A percentile compares a stretch with the other conserved stretches of the same genome.
Conservation (phyloP, 2,329 filamentous ascomycete genomes). For the Thelonectria discophora region DNA sequence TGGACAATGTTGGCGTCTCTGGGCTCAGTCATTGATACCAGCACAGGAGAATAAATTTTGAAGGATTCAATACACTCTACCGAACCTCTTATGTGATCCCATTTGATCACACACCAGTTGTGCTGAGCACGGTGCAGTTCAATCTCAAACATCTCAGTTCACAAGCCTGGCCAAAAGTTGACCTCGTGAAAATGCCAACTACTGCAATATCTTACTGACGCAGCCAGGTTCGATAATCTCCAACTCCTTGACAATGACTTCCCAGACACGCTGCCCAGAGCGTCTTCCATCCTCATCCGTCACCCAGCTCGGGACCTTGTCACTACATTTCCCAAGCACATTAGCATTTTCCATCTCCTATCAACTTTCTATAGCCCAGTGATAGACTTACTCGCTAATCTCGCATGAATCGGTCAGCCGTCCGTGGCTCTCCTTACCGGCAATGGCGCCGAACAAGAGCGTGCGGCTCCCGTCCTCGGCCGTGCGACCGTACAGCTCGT, state of each 20-base stretch:
- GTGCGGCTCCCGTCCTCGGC: constrained; percentile 44
- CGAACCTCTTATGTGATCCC: too few species aligned
- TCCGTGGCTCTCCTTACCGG: constrained; percentile 42
- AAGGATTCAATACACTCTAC: too few species aligned
- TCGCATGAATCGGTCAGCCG: constrained; percentile 37
- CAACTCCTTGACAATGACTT: constrained; percentile 39
- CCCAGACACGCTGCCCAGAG: constrained; percentile 42
- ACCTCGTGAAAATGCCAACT: not conserved
- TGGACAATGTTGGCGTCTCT: too few species aligned
- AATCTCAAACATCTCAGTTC: too few species aligned
- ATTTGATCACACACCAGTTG: too few species aligned
- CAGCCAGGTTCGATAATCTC: constrained; percentile 43
- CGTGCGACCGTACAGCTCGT: constrained; percentile 27
- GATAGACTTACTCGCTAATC: constrained; percentile 41
- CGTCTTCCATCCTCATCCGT: constrained; percentile 29
- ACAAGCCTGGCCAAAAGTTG: too few species aligned
- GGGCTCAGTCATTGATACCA: too few species aligned
- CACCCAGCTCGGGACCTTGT: constrained; percentile 37
- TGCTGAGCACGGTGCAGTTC: too few species aligned
- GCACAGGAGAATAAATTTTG: too few species aligned
- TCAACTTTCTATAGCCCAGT: not conserved
- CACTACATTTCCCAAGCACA: constrained; percentile 1
- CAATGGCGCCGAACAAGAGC: constrained; percentile 38
- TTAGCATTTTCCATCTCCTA: not conserved
- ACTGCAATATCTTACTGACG: constrained; percentile 26